These are phyloP conservation scores for Apiotrichum siamense DNA, from an alignment of 1,284 basidiomycete species.

Conservation along the genomic window DNA sequence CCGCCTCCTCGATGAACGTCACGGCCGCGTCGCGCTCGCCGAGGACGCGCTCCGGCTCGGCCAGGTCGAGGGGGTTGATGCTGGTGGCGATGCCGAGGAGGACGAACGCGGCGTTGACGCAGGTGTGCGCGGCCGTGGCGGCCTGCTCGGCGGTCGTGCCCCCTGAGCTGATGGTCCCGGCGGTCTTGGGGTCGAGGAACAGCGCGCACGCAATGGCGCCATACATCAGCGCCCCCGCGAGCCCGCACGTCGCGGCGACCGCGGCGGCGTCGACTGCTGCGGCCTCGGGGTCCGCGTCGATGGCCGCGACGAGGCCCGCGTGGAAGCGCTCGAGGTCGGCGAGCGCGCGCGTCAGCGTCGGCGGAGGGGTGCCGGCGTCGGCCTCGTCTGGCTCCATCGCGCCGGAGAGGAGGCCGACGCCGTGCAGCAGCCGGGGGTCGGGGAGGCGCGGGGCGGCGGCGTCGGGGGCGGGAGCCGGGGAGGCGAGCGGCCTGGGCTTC, in stretches of 20 bases:
- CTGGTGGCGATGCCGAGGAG: background rate
- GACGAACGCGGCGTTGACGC: background rate
- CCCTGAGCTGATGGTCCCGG: no score
- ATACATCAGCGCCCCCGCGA: background rate
- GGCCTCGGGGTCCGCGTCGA: background rate
- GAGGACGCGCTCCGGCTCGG: background rate
- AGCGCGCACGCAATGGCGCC: background rate
- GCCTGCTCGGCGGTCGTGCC: background rate
- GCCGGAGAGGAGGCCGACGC: background rate
- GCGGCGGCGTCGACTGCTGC: background rate
- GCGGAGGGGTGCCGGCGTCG: background rate
- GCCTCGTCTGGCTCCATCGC: background rate
- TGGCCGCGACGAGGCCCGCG: background rate
- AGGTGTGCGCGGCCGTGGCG: background rate
- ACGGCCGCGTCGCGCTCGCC: background rate
- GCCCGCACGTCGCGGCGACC: background rate
- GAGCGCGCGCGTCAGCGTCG: background rate
- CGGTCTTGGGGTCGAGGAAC: background rate
- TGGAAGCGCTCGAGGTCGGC: background rate
- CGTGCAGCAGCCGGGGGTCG: background rate
- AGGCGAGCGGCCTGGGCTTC: background rate
- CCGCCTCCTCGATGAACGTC: background rate
- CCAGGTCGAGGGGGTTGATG: background rate
- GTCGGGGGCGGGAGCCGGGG: no score
- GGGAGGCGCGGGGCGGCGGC: background rate